Base-by-base conservation (phyloP, 1,284 basidiomycete species). In the Malassezia brasiliensis region DNA sequence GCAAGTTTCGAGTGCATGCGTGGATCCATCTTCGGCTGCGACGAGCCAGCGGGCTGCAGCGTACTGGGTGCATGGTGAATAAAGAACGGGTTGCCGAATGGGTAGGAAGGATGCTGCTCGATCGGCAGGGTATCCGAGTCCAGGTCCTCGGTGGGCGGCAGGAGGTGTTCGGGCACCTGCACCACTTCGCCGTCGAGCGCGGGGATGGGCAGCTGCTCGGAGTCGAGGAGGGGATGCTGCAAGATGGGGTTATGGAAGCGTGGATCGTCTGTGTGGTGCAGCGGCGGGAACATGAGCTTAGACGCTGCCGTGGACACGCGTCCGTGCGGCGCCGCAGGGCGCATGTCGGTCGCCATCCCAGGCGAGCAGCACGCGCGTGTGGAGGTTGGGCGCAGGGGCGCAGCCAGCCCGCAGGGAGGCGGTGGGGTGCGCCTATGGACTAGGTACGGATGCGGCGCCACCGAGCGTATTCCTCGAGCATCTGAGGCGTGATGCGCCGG, bases 401-500 rank as follows among this genome's bases (percentile, higher is more conserved):
- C 25, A 3, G 25, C 25, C 25, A 7, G 25, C 25, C 25, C 7
- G 42, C 12, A 32, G 25, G 42, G 20, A 25, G 22, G 5, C 10
- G 3, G 25, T 25, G 25, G 19, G 2, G 32, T 3, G 32, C 32
- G 32, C 7, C 25, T 28, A 28, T 34, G 32, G 32, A 28, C 28
- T 44, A 44, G 15, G 14, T 9, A 37, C 48, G 44, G n/a, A 19
- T n/a, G 9, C 36, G 25, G 39, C 55, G 44, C 55, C 55, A 57
- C 22, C n/a, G 20, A 9, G 47, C 36, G 35, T 50, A 57, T 8
- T 45, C 22, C 6, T 34, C 45, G 14, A 57, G 45, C 71, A 93
- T 84, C n/a, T 82, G 81, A 1, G 84, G 82, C 0, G 91, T 96
- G 65, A 96, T 94, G 63, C 94, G 83, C 53, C 82, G 81, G 64